These are phyloP conservation scores for Fraxinus nigra DNA, from an alignment of 305 asterid species.

Conservation along the genomic window DNA sequence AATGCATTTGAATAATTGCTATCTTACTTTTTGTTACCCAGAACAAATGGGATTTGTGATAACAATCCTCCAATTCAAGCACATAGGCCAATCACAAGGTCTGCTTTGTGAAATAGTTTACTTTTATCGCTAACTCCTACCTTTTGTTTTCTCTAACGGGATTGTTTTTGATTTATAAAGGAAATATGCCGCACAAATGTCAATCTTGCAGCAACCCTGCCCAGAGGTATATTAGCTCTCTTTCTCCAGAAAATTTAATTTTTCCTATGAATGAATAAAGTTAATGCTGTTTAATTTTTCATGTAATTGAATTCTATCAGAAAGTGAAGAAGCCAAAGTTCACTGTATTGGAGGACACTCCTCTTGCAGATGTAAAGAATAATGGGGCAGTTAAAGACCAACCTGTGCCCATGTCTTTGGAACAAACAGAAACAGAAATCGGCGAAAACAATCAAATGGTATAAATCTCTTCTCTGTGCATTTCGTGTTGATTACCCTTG, in stretches of 20 bases:
- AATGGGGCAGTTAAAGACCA: slow-evolving; percentile 48
- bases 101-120: neutral
- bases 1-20: neutral
- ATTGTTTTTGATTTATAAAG: slow-evolving; percentile 33
- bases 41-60: slow-evolving; percentile 49
- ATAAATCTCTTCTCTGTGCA: neutral
- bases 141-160: slow-evolving; percentile 19
- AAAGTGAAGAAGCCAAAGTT: slow-evolving; percentile 70
- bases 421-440: slow-evolving; percentile 44
- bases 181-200: slow-evolving; percentile 71
- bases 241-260: neutral
- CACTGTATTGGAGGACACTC: slow-evolving; percentile 64
- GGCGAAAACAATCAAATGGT: slow-evolving; percentile 52
- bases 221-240: slow-evolving; percentile 39
- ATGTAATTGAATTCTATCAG: slow-evolving; percentile 26
- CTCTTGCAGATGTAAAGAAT: slow-evolving; percentile 47
- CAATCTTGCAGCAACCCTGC: slow-evolving; percentile 39
- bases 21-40: slow-evolving; percentile 28
- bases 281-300: neutral
- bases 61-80: slow-evolving; percentile 44
- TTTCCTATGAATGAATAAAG: neutral
- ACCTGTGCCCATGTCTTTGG: slow-evolving; percentile 77
- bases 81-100: slow-evolving; percentile 81
- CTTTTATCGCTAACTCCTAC: neutral
- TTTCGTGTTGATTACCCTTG: neutral